Conservation (phyloP, 2,329 filamentous ascomycete species). For the Alternaria triticimaculans region DNA sequence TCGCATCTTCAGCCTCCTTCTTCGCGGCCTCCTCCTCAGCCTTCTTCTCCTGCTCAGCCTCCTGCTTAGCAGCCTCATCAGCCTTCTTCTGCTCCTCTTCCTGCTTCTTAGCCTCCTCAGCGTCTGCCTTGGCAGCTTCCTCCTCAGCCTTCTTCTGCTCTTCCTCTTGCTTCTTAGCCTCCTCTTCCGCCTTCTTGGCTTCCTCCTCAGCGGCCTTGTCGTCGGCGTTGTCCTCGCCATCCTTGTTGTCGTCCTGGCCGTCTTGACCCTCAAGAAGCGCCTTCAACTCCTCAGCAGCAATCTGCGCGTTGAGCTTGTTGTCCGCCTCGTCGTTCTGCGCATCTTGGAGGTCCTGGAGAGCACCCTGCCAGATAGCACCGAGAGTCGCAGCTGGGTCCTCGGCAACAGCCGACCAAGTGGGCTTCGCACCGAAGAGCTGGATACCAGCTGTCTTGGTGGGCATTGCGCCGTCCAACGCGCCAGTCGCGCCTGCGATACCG, state of each 20-base stretch:
- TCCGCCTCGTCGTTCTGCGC: slow-evolving; percentile 29
- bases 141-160: background rate
- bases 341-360: slow-evolving; percentile 35
- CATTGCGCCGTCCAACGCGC: slow-evolving; percentile 9
- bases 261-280: slow-evolving; percentile 12
- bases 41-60: slow-evolving; percentile 3
- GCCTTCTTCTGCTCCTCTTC: background rate
- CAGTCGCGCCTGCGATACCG: slow-evolving; percentile 23
- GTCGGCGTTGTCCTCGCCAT: slow-evolving; percentile 3
- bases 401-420: slow-evolving; percentile 34
- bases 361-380: slow-evolving; percentile 34
- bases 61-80: background rate
- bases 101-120: background rate
- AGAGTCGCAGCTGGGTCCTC: slow-evolving; percentile 39
- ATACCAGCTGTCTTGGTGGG: slow-evolving; percentile 33
- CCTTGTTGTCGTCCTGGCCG: slow-evolving; percentile 7
- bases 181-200: slow-evolving; percentile 6
- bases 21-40: background rate
- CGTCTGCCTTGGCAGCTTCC: background rate
- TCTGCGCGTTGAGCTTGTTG: slow-evolving; percentile 30
- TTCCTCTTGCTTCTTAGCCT: background rate
- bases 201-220: slow-evolving; percentile 8
- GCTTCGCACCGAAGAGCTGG: slow-evolving; percentile 36
- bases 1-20: background rate
- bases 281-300: slow-evolving; percentile 29